Evolutionary conservation across 352 stramenopile species (phyloP), one percentile per base, ranked within the genome.

Genomic region (Peronospora tabacina): DNA sequence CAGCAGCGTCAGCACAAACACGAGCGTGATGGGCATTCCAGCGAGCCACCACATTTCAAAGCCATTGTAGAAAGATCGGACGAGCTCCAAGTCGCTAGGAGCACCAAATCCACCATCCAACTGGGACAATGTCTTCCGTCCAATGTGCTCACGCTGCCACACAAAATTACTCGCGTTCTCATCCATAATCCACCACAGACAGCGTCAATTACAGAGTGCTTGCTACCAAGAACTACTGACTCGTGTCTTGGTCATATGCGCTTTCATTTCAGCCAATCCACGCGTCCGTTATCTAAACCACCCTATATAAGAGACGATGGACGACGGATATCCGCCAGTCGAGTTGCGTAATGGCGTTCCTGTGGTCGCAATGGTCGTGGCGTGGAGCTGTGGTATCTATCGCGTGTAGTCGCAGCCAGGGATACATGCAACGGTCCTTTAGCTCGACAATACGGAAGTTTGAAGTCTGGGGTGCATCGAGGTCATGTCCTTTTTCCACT

Each of bases 41-140:
- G 79, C 79, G 46, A 90, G 70, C 79, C 79, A 90, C 79, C 79
- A 90, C 58, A 90, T 84, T 61, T 90, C 79, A 41, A 90, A 90
- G 62, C 79, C 79, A 50, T 90, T 90, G 68, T 90, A 71, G 50
- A 90, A 73, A 33, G 62, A 70, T 30, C 71, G 48, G 49, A 41
- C 73, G 45, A 90, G 49, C 55, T 64, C 29, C 30, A 58, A 13
- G 12, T 55, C 38, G 32, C 50, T 54, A 36, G 20, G 41, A 24
- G 62, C 56, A 34, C 55, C 56, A 11, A 61, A 20, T 20, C 71
- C 17, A 10, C 9, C 29, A 8, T 67, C 75, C 35, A 82, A 42
- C 24, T 68, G 54, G 24, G 75, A 72, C 36, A 84, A 65, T 50
- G 78, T 86, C 56, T 81, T 62, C 35, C 73, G 66, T 20, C 69